A percentile compares a stretch with the other conserved stretches of the same genome.
Conservation (phyloP, 2,329 filamentous ascomycete species). For the Calycina herbarum region DNA sequence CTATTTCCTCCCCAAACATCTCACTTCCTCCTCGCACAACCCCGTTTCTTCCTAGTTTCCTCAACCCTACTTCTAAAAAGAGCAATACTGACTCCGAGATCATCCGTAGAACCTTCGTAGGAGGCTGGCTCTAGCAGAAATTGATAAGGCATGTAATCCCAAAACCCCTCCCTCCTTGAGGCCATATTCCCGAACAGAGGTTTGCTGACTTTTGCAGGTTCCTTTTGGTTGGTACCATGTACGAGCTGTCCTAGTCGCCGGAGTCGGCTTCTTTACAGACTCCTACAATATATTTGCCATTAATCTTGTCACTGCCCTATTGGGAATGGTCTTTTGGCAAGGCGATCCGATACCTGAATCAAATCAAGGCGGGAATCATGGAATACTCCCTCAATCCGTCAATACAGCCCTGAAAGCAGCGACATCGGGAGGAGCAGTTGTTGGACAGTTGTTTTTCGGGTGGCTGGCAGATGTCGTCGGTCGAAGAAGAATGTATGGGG, state of each 20-base stretch:
- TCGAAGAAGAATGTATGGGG: conserved; percentile 78
- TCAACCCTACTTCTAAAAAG: too few relatives aligned
- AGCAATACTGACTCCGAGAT: too few relatives aligned
- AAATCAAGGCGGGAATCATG: conserved; percentile 50
- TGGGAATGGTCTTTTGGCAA: conserved; percentile 77
- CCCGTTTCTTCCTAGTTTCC: too few relatives aligned
- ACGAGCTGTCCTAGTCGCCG: conserved; percentile 72
- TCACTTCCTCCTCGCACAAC: too few relatives aligned
- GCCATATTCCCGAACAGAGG: too few relatives aligned
- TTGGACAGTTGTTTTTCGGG: conserved; percentile 77
- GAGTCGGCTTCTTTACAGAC: conserved; percentile 82
- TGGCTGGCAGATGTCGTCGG: conserved; percentile 75
- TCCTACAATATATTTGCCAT: conserved; percentile 82
- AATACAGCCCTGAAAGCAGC: conserved; percentile 80
- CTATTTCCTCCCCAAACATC: too few relatives aligned
- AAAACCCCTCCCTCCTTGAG: neutral
- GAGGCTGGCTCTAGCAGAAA: conserved; percentile 73
- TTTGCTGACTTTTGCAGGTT: conserved; percentile 27
- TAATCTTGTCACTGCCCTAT: conserved; percentile 68
- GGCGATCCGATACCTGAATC: conserved; percentile 44
- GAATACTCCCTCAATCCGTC: conserved; percentile 60
- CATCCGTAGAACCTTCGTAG: conserved; percentile 60
- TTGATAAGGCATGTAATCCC: conserved; percentile 56
- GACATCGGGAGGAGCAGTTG: conserved; percentile 74
- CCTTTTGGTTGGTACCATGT: conserved; percentile 73